Conservation (phyloP, 208 protist genomes). For the Borovskyia barvae region DNA sequence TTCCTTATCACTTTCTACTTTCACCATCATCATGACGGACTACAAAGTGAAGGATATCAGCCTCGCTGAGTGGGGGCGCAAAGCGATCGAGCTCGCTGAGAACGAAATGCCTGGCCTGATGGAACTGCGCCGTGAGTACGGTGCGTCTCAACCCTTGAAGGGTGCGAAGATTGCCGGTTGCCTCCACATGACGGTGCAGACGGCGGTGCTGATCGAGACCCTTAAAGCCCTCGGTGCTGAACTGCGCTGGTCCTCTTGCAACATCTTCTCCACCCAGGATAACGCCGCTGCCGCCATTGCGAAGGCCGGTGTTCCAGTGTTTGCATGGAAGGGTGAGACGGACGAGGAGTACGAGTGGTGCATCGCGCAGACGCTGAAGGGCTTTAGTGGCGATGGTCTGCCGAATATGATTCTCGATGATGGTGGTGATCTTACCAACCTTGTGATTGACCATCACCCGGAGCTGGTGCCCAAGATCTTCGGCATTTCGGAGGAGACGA, state of each 20-base stretch:
- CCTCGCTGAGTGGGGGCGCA: slow-evolving; percentile 96
- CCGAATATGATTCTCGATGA: slow-evolving; percentile 99
- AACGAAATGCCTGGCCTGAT: slow-evolving; percentile 99
- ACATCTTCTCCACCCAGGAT: slow-evolving; percentile 99
- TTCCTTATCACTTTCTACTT: not conserved
- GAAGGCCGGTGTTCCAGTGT: slow-evolving; percentile 95
- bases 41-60: slow-evolving; percentile 97
- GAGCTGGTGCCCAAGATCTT: slow-evolving; percentile 93
- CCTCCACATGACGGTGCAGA: slow-evolving; percentile 99
- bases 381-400: slow-evolving; percentile 81
- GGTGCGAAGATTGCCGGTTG: slow-evolving; percentile 98
- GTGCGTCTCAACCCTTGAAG: slow-evolving; percentile 91
- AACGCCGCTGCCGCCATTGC: slow-evolving; percentile 85
- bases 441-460: slow-evolving; percentile 94
- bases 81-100: slow-evolving; percentile 98
- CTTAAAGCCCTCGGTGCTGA: slow-evolving; percentile 97
- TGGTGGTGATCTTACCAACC: slow-evolving; percentile 98
- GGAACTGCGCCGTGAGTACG: slow-evolving; percentile 92
- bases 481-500: slow-evolving; percentile 99
- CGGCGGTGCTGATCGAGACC: slow-evolving; percentile 99
- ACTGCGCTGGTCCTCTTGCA: slow-evolving; percentile 97
- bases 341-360: slow-evolving; percentile 99
- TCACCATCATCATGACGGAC: slow-evolving; percentile 62
- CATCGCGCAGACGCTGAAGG: slow-evolving; percentile 94
- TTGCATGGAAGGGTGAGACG: slow-evolving; percentile 99